Conservation (phyloP, 331 rosid species). For the Dryas integrifolia region DNA sequence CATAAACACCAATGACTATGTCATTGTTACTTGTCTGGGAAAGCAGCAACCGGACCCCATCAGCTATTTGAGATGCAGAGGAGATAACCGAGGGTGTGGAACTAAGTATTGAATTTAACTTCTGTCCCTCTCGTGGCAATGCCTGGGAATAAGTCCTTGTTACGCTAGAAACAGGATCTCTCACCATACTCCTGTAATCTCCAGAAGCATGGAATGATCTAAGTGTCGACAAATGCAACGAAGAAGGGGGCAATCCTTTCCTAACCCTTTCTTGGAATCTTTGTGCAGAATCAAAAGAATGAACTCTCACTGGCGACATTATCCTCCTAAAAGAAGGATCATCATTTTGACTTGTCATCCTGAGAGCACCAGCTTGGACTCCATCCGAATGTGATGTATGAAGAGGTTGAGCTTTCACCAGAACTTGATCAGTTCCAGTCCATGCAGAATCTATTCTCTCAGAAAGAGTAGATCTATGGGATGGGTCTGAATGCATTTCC, state of each 20-base stretch:
- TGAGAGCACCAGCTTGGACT: conserved; percentile 31
- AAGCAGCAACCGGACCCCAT: conserved; percentile 79
- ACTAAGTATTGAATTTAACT: conserved; percentile 49
- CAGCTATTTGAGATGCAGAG: conserved; percentile 56
- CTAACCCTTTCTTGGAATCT: conserved; percentile 58
- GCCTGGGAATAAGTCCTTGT: conserved; percentile 46
- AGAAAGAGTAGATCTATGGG: conserved; percentile 66
- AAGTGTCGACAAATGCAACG: conserved; percentile 47
- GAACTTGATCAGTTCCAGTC: conserved; percentile 74
- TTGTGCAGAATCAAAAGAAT: conserved; percentile 83
- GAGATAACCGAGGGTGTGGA: conserved; percentile 67
- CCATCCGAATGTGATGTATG: conserved; percentile 32
- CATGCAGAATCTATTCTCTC: conserved; percentile 94
- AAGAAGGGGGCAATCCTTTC: conserved; percentile 50
- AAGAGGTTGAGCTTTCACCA: conserved; percentile 34
- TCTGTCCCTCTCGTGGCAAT: conserved; percentile 64
- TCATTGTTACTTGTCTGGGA: conserved; percentile 55
- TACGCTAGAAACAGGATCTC: conserved; percentile 62
- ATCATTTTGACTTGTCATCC: conserved; percentile 35
- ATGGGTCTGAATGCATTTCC: conserved; percentile 44
- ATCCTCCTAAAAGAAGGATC: conserved; percentile 51
- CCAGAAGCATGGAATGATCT: conserved; percentile 89
- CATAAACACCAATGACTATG: conserved; percentile 85
- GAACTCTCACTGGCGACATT: conserved; percentile 57
- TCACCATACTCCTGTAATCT: conserved; percentile 74